Evolutionary conservation across 2,329 filamentous ascomycete genomes (phyloP).

Genomic region (Exophiala spinifera): DNA sequence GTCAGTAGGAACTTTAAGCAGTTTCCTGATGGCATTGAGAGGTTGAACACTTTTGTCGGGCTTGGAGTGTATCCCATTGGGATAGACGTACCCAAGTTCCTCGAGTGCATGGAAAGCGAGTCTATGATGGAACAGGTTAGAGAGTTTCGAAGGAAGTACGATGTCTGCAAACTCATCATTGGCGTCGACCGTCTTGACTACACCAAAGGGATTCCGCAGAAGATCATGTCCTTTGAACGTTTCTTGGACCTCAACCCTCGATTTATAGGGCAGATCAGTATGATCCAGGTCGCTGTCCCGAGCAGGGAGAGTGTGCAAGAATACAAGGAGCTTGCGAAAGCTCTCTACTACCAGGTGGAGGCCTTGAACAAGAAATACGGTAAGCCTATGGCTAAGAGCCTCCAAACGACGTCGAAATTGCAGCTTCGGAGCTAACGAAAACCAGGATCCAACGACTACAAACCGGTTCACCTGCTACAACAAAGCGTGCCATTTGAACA

Average conservation of each 20-base stretch:
- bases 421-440: conserved; percentile 40
- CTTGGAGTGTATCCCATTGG: conserved; percentile 95
- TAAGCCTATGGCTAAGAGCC: conserved; percentile 46
- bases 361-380: conserved; percentile 73
- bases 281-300: conserved; percentile 92
- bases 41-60: conserved; percentile 80
- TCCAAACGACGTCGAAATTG: no score
- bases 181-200: conserved; percentile 88
- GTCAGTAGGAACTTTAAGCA: conserved; percentile 83
- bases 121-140: conserved; percentile 67
- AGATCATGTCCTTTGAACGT: conserved; percentile 86
- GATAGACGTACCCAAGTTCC: conserved; percentile 62
- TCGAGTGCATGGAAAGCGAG: conserved; percentile 53
- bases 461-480: conserved; percentile 88
- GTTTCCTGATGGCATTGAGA: conserved; percentile 77
- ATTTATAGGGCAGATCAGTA: conserved; percentile 83
- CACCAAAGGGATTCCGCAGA: conserved; percentile 90
- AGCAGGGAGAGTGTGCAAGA: conserved; percentile 65
- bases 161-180: conserved; percentile 86
- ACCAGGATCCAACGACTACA: conserved; percentile 78
- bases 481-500: conserved; percentile 57
- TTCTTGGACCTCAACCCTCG: conserved; percentile 87
- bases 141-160: conserved; percentile 71
- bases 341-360: conserved; percentile 31
- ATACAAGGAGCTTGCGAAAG: conserved; percentile 56